phyloP scores from a whole-genome alignment of 2,329 filamentous ascomycete genomes.

The Beauveria varroae region DNA sequence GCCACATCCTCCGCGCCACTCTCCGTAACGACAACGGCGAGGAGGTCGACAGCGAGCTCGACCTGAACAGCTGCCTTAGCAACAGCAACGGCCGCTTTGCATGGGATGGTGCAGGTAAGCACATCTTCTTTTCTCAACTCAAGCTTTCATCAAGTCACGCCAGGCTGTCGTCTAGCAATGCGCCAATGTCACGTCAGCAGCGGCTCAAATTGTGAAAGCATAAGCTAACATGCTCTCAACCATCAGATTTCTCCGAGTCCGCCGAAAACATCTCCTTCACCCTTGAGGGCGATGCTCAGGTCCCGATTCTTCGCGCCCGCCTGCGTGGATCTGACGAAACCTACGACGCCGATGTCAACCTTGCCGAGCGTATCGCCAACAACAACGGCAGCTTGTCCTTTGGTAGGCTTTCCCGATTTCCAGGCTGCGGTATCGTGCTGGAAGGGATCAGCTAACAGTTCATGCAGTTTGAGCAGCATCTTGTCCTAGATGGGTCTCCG shows the following conservation, averaged over 20 bases:
- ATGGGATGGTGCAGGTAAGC: conserved; percentile 33
- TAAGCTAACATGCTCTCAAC: not conserved
- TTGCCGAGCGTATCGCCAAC: conserved; percentile 48
- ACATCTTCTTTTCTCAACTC: not conserved
- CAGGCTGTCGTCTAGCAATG: not conserved
- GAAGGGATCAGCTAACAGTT: no score
- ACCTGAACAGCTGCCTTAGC: conserved; percentile 43
- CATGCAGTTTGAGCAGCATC: no score
- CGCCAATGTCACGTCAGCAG: not conserved
- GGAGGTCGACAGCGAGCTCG: conserved; percentile 29
- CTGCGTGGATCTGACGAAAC: conserved; percentile 38
- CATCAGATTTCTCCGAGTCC: conserved; percentile 35
- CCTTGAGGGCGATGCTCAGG: conserved; percentile 40
- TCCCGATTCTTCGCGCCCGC: conserved; percentile 45
- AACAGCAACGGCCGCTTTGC: conserved; percentile 42
- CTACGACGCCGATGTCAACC: conserved; percentile 41
- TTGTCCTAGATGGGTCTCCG: no score
- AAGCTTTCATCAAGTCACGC: not conserved
- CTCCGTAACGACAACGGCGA: conserved; percentile 32
- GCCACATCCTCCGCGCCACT: conserved; percentile 37
- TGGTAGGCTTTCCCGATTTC: conserved; percentile 17
- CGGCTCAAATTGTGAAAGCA: not conserved
- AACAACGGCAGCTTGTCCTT: conserved; percentile 38
- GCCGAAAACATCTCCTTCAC: conserved; percentile 39
- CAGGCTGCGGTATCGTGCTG: no score